Evolutionary conservation across 2,329 filamentous ascomycete species (phyloP).

Genomic region (Venturia oleaginea): DNA sequence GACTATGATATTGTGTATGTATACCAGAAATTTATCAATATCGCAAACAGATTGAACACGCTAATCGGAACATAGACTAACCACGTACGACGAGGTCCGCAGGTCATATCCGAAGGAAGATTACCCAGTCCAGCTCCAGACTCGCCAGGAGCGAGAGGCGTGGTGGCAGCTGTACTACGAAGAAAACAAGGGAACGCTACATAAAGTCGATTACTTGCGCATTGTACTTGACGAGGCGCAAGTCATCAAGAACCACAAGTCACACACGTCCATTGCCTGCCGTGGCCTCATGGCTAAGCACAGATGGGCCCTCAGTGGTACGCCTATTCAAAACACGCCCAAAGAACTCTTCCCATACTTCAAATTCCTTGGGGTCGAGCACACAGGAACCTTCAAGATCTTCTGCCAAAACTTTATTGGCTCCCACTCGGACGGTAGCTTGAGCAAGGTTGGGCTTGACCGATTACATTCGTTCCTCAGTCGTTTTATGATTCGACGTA

Average conservation of each 20-base stretch:
- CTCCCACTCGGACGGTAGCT: slow-evolving; percentile 22
- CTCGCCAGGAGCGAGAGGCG: slow-evolving; percentile 29
- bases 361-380: slow-evolving; percentile 34
- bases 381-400: slow-evolving; percentile 31
- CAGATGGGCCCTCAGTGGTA: slow-evolving; percentile 36
- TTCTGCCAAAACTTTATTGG: slow-evolving; percentile 38
- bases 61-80: slow-evolving; percentile 20
- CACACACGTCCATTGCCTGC: slow-evolving; percentile 37
- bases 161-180: slow-evolving; percentile 29
- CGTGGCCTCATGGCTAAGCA: slow-evolving; percentile 30
- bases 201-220: slow-evolving; percentile 29
- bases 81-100: slow-evolving; percentile 35
- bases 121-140: slow-evolving; percentile 28
- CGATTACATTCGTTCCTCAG: slow-evolving; percentile 30
- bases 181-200: slow-evolving; percentile 28
- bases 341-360: slow-evolving; percentile 33
- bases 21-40: not conserved
- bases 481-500: slow-evolving; percentile 46
- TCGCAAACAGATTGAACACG: not conserved
- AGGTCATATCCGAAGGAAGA: slow-evolving; percentile 34
- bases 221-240: slow-evolving; percentile 46
- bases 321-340: slow-evolving; percentile 26
- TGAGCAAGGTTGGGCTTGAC: slow-evolving; percentile 15
- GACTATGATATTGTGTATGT: slow-evolving; percentile 10
- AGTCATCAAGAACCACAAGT: slow-evolving; percentile 41